phyloP scores from a whole-genome alignment of 345 rosid genomes.

The Pistacia integerrima region DNA sequence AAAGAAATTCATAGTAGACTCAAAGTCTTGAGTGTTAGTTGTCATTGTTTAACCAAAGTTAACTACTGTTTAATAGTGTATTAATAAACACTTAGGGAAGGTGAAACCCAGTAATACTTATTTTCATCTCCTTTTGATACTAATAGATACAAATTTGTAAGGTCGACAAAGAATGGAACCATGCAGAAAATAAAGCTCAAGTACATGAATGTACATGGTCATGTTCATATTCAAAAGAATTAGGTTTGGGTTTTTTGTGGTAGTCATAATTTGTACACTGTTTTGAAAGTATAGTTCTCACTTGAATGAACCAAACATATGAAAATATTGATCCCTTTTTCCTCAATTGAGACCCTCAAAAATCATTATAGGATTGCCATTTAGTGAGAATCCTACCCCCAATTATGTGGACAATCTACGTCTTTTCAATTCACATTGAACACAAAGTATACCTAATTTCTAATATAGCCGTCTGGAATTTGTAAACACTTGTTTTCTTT shows the following conservation, averaged over 20 bases:
- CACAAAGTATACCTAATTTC: no score
- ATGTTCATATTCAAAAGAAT: slow-evolving; percentile 3
- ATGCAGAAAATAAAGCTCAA: neutral
- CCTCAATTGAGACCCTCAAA: neutral
- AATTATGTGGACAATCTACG: neutral
- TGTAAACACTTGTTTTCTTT: no score
- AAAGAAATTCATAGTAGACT: neutral
- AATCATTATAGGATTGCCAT: neutral
- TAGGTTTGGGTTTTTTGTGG: slow-evolving; percentile 18
- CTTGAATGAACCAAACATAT: slow-evolving; percentile 11
- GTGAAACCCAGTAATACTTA: neutral
- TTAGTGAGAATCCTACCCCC: neutral
- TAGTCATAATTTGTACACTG: neutral
- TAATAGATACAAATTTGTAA: neutral
- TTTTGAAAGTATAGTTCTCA: neutral
- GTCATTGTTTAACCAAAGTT: slow-evolving; percentile 35
- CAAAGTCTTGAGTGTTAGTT: slow-evolving; percentile 33
- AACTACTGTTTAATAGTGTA: slow-evolving; percentile 5
- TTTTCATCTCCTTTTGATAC: neutral
- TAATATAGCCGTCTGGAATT: no score
- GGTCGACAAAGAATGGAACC: neutral
- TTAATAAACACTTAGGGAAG: neutral
- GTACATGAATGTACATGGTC: neutral
- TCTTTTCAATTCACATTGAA: no score
- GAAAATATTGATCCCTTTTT: neutral